A percentile compares a stretch with the other conserved stretches of the same genome.
Evolutionary conservation across 208 protist species (phyloP).

Genomic region (Leishmania gerbilli): DNA sequence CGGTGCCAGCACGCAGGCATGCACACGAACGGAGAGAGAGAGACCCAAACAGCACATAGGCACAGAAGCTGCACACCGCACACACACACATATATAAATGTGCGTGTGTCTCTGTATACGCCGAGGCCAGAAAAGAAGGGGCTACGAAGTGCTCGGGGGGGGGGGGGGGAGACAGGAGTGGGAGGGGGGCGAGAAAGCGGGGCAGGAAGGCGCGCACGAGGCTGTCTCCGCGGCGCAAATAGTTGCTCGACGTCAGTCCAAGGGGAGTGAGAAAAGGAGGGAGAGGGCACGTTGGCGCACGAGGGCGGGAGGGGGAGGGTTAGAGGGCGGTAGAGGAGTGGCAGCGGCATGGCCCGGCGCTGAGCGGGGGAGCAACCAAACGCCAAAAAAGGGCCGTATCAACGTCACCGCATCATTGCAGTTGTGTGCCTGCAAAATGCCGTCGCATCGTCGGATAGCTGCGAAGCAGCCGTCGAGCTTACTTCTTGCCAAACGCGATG

Average conservation of each 20-base stretch:
- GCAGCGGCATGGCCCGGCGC: background rate
- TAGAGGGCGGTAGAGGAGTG: background rate
- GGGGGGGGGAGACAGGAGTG: background rate
- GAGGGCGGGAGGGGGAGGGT: background rate
- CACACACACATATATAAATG: background rate
- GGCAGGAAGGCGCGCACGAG: background rate
- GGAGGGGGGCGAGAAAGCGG: background rate
- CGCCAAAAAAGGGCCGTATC: background rate
- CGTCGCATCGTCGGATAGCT: background rate
- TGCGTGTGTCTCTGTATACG: background rate
- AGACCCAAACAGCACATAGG: background rate
- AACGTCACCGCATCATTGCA: background rate
- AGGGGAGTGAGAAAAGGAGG: background rate
- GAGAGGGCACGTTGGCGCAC: background rate
- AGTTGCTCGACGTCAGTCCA: background rate
- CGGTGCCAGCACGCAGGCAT: no score
- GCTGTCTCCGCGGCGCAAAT: background rate
- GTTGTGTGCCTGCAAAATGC: background rate
- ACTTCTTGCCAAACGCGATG: constrained; percentile 44
- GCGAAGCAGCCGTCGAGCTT: background rate
- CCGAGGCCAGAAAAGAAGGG: background rate
- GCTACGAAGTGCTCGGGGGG: background rate
- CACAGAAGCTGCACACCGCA: background rate
- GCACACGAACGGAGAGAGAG: no score
- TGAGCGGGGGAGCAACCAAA: background rate